These are phyloP conservation scores for Cryphonectria naterciae DNA, from an alignment of 2,329 filamentous ascomycete genomes.

Conservation along the genomic window DNA sequence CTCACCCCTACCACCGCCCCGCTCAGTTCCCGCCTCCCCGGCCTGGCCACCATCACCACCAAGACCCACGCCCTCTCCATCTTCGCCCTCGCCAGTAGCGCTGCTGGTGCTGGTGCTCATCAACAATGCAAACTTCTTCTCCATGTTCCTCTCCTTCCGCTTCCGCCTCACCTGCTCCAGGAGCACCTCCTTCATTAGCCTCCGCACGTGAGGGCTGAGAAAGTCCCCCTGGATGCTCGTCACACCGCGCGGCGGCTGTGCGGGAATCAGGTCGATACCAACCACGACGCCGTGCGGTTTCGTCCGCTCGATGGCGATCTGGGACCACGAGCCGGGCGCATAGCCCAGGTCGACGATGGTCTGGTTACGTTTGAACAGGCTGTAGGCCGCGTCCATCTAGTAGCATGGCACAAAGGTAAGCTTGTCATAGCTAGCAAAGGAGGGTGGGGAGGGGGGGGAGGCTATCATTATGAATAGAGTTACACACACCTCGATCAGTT, in stretches of 20 bases:
- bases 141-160: slow-evolving; percentile 31
- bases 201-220: slow-evolving; percentile 73
- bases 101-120: slow-evolving; percentile 28
- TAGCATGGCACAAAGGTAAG: neutral
- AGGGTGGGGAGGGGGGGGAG: too few species aligned
- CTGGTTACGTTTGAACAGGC: slow-evolving; percentile 76
- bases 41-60: slow-evolving; percentile 32
- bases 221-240: slow-evolving; percentile 96
- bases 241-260: slow-evolving; percentile 88
- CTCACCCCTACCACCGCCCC: slow-evolving; percentile 21
- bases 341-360: slow-evolving; percentile 91
- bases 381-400: slow-evolving; percentile 81
- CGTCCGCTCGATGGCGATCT: slow-evolving; percentile 80
- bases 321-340: slow-evolving; percentile 75
- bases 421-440: neutral
- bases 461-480: neutral
- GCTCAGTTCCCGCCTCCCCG: slow-evolving; percentile 31
- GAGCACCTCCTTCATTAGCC: slow-evolving; percentile 77
- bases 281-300: slow-evolving; percentile 78
- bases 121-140: slow-evolving; percentile 6
- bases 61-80: slow-evolving; percentile 32
- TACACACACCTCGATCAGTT: slow-evolving; percentile 77
- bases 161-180: slow-evolving; percentile 59
- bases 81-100: neutral
- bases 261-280: slow-evolving; percentile 92